Evolutionary conservation across 352 stramenopile genomes (phyloP), one percentile per base, ranked within the genome.

Genomic region (Pythium oligandrum): DNA sequence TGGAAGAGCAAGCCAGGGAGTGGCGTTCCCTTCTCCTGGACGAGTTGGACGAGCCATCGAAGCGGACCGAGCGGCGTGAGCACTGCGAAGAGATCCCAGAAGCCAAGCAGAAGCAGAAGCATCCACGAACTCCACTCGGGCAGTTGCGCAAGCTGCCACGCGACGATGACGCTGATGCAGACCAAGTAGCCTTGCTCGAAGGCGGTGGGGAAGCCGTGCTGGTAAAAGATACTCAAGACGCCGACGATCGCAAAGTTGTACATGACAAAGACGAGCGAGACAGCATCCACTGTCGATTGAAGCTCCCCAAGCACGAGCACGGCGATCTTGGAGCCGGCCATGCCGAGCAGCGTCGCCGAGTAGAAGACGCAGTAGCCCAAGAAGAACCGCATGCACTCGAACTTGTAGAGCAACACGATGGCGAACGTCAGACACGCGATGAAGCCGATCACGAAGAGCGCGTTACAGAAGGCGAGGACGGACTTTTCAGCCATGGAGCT

Each of bases 61-160:
- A 99, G 73, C 12, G 97, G 96, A 8, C 96, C 96, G 54, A 96
- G 91, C 0, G 97, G 96, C 6, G 95, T 96, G 17, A 99, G 70
- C 2, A 99, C 97, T 3, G 97, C 97, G 61, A 96, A 98, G 5
- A 99, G 71, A 70, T 99, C 97, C 75, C 98, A 99, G 39, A 99
- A 86, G 1, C 87, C 96, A 42, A 99, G 70, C 38, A 98, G 88
- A 8, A 98, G 64, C n/a, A 96, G 63, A 3, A 96, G 68, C 56
- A 88, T 89, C 87, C 87, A 96, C 8, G 80, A 66, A 33, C 82
- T 95, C 85, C 84, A 96, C 76, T 97, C 83, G 33, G 96, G 90
- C n/a, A 99, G 83, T 57, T 97, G 88, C 3, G 85, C 90, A 30
- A 99, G 71, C 51, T 98, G 93, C 93, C 94, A 99, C 4, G 93